These are phyloP conservation scores for Aspergillus taichungensis DNA, from an alignment of 495 filamentous ascomycete genomes.

Conservation along the genomic window DNA sequence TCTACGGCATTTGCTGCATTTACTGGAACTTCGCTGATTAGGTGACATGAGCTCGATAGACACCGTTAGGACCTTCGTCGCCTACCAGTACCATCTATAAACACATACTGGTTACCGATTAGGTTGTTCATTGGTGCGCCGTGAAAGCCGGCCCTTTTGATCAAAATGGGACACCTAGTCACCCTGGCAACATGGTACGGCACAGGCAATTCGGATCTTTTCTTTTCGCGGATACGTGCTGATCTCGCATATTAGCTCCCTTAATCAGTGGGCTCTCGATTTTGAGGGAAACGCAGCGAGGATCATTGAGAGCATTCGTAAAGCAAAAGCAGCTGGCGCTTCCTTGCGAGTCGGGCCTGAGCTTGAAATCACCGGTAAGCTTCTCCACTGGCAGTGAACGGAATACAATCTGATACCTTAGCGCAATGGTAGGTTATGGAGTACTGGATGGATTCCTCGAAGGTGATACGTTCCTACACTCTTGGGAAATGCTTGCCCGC, in stretches of 20 bases:
- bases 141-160: not conserved
- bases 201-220: not conserved
- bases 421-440: slow-evolving; percentile 46
- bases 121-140: not conserved
- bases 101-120: not conserved
- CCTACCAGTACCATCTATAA: too few species aligned
- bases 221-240: not conserved
- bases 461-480: slow-evolving; percentile 51
- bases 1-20: too few species aligned
- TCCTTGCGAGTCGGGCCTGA: slow-evolving; percentile 71
- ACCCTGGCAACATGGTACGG: slow-evolving; percentile 34
- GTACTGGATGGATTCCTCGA: slow-evolving; percentile 61
- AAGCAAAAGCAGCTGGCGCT: slow-evolving; percentile 62
- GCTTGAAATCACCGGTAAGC: slow-evolving; percentile 49
- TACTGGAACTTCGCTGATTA: too few species aligned
- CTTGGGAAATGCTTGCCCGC: slow-evolving; percentile 59
- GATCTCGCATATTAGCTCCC: slow-evolving; percentile 19
- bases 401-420: too few species aligned
- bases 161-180: slow-evolving; percentile 32
- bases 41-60: too few species aligned
- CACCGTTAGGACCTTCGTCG: too few species aligned
- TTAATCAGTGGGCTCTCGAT: slow-evolving; percentile 60
- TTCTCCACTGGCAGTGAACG: not conserved
- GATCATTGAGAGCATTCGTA: slow-evolving; percentile 65
- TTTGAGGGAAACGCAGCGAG: slow-evolving; percentile 68